Base-by-base conservation (phyloP, 768 basidiomycete species). In the Cystofilobasidium macerans region DNA sequence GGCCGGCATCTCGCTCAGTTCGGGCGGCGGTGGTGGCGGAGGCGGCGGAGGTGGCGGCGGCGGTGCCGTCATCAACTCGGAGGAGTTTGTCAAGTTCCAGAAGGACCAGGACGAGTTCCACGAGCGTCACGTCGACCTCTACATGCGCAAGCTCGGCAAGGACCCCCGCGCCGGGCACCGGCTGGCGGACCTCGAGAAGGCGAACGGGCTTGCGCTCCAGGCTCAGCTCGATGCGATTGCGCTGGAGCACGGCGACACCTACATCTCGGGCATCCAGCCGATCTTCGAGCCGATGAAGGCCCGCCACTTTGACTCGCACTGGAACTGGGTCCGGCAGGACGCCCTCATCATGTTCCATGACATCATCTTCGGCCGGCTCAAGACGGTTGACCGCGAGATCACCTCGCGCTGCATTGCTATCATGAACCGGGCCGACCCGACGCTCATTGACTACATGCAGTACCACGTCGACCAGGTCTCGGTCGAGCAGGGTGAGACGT, bases 261-360 rank as follows among this genome's bases (percentile, higher is more conserved):
- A 99, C 77, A 80, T 98, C 67, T 86, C 93, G 36, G 95, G 95
- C 51, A 93, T 98, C 68, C 88, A 93, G 73, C 95, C 95, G 13
- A 81, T 83, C 65, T 99, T 99, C 77, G 89, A 94, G 73, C 86
- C 89, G 2, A 81, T 97, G 72, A 98, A 99, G 78, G 95, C 93
- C 16, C 88, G 95, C 54, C 92, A 87, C 74, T 98, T 99, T 80
- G 93, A 98, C 75, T 98, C 94, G 2, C 91, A 88, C 8, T 99
- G 94, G 95, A 99, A 99, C 75, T 99, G 95, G 95, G 94, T 87
- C 53, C 86, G 94, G 68, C 95, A 99, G 78, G 93, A 95, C 69
- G 90, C 92, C 20, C 80, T 98, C 32, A 79, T 90, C 67, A 93
- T 99, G 90, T 98, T 86, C 79, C 97, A 93, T 77, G 94, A 98